Base-by-base conservation (phyloP, 1,284 basidiomycete species). In the Trichosporon coremiiforme region DNA sequence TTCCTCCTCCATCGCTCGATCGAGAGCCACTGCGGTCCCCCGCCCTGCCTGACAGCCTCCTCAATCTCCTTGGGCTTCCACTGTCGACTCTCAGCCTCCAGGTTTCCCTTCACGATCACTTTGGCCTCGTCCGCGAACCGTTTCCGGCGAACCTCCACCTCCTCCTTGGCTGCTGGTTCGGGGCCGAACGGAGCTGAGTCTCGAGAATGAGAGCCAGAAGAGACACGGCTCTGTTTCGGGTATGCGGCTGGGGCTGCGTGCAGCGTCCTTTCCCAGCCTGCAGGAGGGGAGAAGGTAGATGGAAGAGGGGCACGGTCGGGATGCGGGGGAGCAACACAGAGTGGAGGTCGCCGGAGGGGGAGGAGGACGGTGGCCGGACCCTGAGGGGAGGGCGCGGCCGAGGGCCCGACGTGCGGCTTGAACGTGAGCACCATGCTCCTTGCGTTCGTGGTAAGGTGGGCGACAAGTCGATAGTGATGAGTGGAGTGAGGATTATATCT, bases 1-100 rank as follows among this genome's bases (percentile, higher is more conserved):
- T 69, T 64, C 35, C 71, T 45, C 25, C 31, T 53, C 74, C 71
- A 75, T 4, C 74, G 60, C 67, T 76, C 74, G 1, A 67, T 75
- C 31, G 74, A 68, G 9, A 76, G 65, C 74, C 70, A 80, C 9
- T 87, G 75, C 57, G 83, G 79, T n/a, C 13, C 83, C 81, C 74
- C 69, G 70, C 38, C 66, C 22, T 67, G 64, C 7, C 17, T n/a
- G 1, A 38, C 10, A 3, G 62, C 67, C 20, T 17, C 33, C 22
- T 64, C 9, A 0, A 63, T 57, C 60, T 68, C 67, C 33, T 64
- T 62, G 15, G 62, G 31, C 13, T 22, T 31, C 67, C 67, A 68
- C 13, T 64, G 31, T 4, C 22, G 4, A 5, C 62, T 62, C 29
- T 33, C 38, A 7, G 63, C 47, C 22, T 33, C 33, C 31, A 38